These are phyloP conservation scores for Salvia hispanica DNA, from an alignment of 257 asterid genomes.

Conservation along the genomic window DNA sequence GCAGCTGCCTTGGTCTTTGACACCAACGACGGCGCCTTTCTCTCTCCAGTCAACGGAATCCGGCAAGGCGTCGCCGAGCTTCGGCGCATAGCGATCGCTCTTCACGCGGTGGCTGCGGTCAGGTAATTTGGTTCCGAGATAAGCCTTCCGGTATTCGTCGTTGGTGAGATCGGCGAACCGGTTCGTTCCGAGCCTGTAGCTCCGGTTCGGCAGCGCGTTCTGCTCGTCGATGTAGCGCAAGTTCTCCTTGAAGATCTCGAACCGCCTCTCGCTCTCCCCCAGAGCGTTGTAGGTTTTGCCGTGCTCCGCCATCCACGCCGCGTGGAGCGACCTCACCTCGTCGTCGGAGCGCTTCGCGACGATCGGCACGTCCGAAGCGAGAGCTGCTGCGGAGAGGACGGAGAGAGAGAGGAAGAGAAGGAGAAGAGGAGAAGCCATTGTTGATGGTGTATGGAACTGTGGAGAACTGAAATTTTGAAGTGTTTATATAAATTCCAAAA, in stretches of 20 bases:
- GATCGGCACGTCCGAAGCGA: too few species aligned
- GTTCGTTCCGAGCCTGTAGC: conserved; percentile 61
- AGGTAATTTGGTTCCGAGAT: conserved; percentile 50
- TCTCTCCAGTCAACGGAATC: conserved; percentile 81
- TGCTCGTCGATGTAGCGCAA: conserved; percentile 64
- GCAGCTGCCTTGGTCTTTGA: conserved; percentile 83
- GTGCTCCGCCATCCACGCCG: conserved; percentile 70
- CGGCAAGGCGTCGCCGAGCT: conserved; percentile 58
- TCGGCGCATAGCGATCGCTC: conserved; percentile 51
- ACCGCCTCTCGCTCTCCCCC: conserved; percentile 68
- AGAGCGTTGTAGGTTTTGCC: conserved; percentile 59
- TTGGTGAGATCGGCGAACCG: conserved; percentile 74
- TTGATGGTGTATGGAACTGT: too few species aligned
- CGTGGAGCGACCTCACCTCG: conserved; percentile 57
- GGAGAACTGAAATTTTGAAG: too few species aligned
- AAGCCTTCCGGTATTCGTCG: conserved; percentile 60
- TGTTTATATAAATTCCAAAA: too few species aligned
- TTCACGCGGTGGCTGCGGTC: conserved; percentile 34
- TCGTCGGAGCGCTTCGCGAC: conserved; percentile 41
- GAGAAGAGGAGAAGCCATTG: too few species aligned
- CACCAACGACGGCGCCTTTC: conserved; percentile 61
- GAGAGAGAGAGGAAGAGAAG: too few species aligned
- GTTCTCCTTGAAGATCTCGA: conserved; percentile 72
- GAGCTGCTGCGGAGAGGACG: too few species aligned
- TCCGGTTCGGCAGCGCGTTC: conserved; percentile 50